Evolutionary conservation across 192 early-diverging fungal genomes (phyloP), one percentile per base, ranked within the genome.

Genomic region (Backusella macrospora): DNA sequence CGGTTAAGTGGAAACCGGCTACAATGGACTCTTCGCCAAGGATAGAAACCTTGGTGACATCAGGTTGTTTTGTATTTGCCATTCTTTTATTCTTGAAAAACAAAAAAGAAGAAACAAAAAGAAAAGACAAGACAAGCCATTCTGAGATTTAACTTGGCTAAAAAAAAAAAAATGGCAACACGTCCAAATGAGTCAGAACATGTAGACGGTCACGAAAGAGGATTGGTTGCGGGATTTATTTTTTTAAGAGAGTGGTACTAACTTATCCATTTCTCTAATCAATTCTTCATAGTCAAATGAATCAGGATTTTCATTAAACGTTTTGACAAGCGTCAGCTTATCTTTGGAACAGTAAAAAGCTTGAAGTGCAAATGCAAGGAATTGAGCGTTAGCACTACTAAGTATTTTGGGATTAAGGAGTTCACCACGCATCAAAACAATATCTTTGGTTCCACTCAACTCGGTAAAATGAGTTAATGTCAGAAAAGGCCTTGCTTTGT

Each of bases 381-480:
- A 86, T 79, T 95, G 92, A 1, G 95, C 95, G 39, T 92, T 91
- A n/a, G 85, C 81, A 13, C 85, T 68, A 6, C 83, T 86, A 21
- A 97, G 67, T 42, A 87, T 75, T 3, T 75, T 79, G 14, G 80
- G 76, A 23, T 87, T 77, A 14, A 80, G 82, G 6, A 92, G 63
- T 69, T 94, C 92, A 26, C 96, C 96, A 6, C 87, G 79, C 96
- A 98, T 96, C 43, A 98, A 84, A 42, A 98, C 95, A 64, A 98
- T 84, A 34, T 85, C 91, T 78, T 96, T 94, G 75, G 81, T 78
- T 6, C 92, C 89, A n/a, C 84, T 77, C 55, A 97, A 81, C 29
- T 98, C 96, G 43, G 90, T 90, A 84, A 93, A 96, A 78, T 96
- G 92, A 15, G 93, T 95, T 55, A 98, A 78, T n/a, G 93, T 93